Base-by-base conservation (phyloP, 495 filamentous ascomycete species). In the Neurospora sp. region DNA sequence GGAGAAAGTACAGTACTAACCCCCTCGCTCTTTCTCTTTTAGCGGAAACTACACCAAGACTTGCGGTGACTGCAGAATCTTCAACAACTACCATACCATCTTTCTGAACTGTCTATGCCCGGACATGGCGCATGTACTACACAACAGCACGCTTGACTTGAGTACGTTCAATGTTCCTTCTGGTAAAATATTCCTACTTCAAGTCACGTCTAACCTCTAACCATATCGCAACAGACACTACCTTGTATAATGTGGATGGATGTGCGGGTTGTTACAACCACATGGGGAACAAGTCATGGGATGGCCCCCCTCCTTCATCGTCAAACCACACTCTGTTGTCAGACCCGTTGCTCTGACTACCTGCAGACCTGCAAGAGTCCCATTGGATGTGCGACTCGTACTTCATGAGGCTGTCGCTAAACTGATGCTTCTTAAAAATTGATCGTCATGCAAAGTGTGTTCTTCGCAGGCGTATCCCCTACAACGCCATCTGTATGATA, bases 31-130 rank as follows among this genome's bases (percentile, higher is more conserved):
- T 14, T 40, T 12, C 44, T 35, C 54, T 11, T 42, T 23, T 16
- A 78, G 76, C 16, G 76, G 76, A 0, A 72, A 66, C 39, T 78
- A 76, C 70, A 75, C 76, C n/a, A 66, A 38, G 2, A 71, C 41
- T n/a, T 78, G 76, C 73, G 31, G 16, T 23, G 31, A 75, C 41
- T 78, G 76, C 62, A 40, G n/a, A 35, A 62, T 75, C 46, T 4
- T 5, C 44, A 35, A 66, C 74, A 41, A 72, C 41, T 27, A 31
- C 39, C 69, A 66, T n/a, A 66, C 23, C 23, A 70, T 78, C 38
- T 14, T 59, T 14, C 70, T 78, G 16, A 73, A 42, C 40, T 78
- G 76, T 31, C 12, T 14, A 31, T 78, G 76, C 38, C 18, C 40
- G 12, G 46, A 76, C 40, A 39, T 20, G 7, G 23, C 70, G 23